Base-by-base conservation (phyloP, 192 early-diverging fungal species). In the Phlyctochytrium planicorne region DNA sequence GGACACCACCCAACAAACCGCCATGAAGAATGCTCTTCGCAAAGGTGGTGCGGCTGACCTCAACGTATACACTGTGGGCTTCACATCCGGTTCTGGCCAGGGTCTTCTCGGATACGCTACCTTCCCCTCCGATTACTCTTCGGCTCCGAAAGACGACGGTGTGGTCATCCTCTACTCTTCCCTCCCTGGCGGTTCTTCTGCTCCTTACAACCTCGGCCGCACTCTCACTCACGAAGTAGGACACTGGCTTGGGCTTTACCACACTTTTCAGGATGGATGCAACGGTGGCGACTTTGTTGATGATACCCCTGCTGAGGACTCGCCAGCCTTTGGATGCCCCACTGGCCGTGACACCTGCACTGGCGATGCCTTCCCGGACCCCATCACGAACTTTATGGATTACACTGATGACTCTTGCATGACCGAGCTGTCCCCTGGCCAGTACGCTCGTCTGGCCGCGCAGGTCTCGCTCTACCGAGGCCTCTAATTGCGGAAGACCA, bases 221-320 rank as follows among this genome's bases (percentile, higher is more conserved):
- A 47, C 40, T 6, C 20, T 47, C 10, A 47, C 40, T n/a, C 67
- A 69, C 69, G 67, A 69, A 70, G 67, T 69, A 35, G 67, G 67
- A n/a, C 67, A 69, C 69, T 69, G 67, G 67, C 12, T 69, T 12
- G 67, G 67, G 17, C 67, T 69, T 16, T 69, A 71, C 69, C 67
- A 69, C 67, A 69, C 67, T 29, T 66, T 66, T 30, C 59, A 66
- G 63, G 65, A 60, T 12, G 65, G 65, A 16, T 66, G 65, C 63
- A 29, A n/a, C 14, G 65, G 65, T 17, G 65, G 65, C n/a, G 40
- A 47, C 40, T 20, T 14, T 6, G 40, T 47, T 20, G 20, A 20
- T 20, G 40, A 47, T 47, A 47, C 40, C 40, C 65, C 62, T 4
- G 65, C 65, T 64, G 65, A 66, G 64, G 65, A 60, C 10, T 25